Percentiles rank a stretch among this genome's conserved stretches.
Conservation (phyloP, 140 eudicot species). For the Stevia rebaudiana region DNA sequence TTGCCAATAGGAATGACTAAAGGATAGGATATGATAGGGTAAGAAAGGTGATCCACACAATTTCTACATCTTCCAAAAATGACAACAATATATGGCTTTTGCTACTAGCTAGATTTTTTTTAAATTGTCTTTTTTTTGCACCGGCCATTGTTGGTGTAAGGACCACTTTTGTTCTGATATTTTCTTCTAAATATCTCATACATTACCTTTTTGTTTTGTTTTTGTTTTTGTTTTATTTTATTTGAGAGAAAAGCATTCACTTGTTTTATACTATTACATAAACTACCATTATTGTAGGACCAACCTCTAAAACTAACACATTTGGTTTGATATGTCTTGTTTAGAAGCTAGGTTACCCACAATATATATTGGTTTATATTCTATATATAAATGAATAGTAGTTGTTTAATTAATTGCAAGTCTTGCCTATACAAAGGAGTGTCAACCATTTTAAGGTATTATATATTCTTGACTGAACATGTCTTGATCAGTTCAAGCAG, state of each 20-base stretch:
- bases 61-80: constrained; percentile 16
- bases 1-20: constrained; percentile 8
- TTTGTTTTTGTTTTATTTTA: not conserved
- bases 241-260: not conserved
- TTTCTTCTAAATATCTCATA: constrained; percentile 21
- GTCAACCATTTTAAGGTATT: no score
- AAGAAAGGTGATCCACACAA: constrained; percentile 45
- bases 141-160: not conserved
- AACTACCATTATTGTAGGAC: no score
- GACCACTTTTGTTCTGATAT: constrained; percentile 28
- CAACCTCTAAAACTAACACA: no score
- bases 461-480: no score
- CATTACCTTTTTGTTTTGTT: not conserved
- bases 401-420: no score
- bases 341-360: not conserved
- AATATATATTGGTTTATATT: no score
- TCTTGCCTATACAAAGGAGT: no score
- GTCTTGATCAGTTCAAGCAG: no score
- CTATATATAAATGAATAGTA: no score
- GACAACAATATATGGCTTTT: constrained; percentile 16
- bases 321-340: not conserved
- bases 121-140: constrained; percentile 18
- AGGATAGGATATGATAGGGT: constrained; percentile 14
- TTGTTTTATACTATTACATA: not conserved
- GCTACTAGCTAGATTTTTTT: constrained; percentile 10